Base-by-base conservation (phyloP, 1,284 basidiomycete species). In the Ceratobasidium papillatum region DNA sequence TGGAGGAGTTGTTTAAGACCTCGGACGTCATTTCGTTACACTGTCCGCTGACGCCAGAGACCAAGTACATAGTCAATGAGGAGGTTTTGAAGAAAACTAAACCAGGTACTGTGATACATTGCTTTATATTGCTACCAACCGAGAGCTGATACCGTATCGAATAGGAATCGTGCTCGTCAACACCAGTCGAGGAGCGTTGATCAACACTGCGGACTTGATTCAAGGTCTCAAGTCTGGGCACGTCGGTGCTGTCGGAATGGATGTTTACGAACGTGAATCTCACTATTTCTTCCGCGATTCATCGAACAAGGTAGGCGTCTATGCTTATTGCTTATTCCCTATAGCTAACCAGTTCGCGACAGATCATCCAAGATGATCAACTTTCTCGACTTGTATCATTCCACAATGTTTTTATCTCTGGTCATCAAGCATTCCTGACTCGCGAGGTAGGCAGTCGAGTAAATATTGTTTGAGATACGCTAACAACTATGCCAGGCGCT, bases 1-100 rank as follows among this genome's bases (percentile, higher is more conserved):
- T 84, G 17, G 82, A 86, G 36, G 84, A 85, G 74, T 79, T 87
- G 27, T 81, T 87, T n/a, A 76, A 76, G 25, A 80, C 81, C 45
- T 78, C 83, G 36, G 86, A 87, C 78, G 83, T 87, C 59, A 84
- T 87, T 71, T 78, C 78, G 17, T 74, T 80, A n/a, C 79, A 80
- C 52, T 79, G 79, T 58, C 79, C 79, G 2, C 76, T 80, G 27
- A 86, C 85, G 77, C 81, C 81, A 12, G 80, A 84, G 75, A 87
- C 86, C 36, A 79, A 81, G 64, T 81, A 82, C 45, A 80, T 80
- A 54, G 83, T 87, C 76, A 84, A 84, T 17, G 80, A 79, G 61
- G 79, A 81, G 47, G 81, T 86, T 77, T 84, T 87, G 71, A 81
- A 78, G 56, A 78, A 80, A 79, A 87, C 86, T 84, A 87, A 86